Evolutionary conservation across 192 early-diverging fungal species (phyloP).

Genomic region (Chytriomyces sp.): DNA sequence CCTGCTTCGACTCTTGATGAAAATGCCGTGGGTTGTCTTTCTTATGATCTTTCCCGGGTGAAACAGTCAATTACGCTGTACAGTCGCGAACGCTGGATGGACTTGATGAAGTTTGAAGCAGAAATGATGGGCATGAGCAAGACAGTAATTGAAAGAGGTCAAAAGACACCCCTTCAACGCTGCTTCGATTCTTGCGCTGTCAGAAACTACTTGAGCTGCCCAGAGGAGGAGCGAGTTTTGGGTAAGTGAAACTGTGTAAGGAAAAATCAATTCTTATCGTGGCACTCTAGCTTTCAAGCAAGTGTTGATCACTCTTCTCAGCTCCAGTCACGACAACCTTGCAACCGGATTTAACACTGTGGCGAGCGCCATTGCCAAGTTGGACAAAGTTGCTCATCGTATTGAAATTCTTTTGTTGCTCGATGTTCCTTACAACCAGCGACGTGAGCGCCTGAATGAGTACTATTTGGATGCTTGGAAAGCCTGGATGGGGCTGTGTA

Average conservation of each 20-base stretch:
- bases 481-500: conserved; percentile 6
- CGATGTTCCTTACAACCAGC: conserved; percentile 14
- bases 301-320: conserved; percentile 12
- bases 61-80: not conserved
- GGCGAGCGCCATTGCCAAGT: not conserved
- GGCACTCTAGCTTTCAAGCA: conserved; percentile 14
- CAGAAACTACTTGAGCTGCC: conserved; percentile 23
- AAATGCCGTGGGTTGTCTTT: too few species aligned
- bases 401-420: conserved; percentile 28
- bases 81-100: conserved; percentile 9
- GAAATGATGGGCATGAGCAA: conserved; percentile 1
- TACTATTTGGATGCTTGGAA: conserved; percentile 24
- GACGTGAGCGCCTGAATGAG: conserved; percentile 7
- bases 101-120: conserved; percentile 10
- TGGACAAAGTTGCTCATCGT: conserved; percentile 22
- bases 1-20: not conserved
- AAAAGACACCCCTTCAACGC: not conserved
- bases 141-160: not conserved
- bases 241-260: conserved; percentile 8
- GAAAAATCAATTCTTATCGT: not conserved
- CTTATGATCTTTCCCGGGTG: not conserved
- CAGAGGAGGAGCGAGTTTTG: conserved; percentile 16
- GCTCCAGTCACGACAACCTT: not conserved
- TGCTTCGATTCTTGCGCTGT: conserved; percentile 25
- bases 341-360: not conserved